Conservation (phyloP, 2,329 filamentous ascomycete genomes). For the Fusarium pseudograminearum region DNA sequence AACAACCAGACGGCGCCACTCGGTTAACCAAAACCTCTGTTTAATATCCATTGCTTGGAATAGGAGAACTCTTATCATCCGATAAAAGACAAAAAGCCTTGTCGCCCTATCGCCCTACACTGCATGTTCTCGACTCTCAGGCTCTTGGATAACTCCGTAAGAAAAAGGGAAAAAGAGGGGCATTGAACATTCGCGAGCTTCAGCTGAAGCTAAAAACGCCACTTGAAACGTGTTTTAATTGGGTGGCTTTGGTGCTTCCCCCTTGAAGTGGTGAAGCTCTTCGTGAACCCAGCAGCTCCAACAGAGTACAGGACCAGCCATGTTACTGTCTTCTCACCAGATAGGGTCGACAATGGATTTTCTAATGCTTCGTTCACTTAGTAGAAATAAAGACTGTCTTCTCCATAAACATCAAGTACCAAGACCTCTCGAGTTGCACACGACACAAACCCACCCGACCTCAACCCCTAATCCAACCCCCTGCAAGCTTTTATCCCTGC, state of each 20-base stretch:
- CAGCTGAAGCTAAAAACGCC: slow-evolving; percentile 30
- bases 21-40: neutral
- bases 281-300: neutral
- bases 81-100: neutral
- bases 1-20: slow-evolving; percentile 6
- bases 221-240: slow-evolving; percentile 27
- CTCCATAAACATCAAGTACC: neutral
- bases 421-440: neutral
- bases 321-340: neutral
- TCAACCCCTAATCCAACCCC: neutral
- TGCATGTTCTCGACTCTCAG: neutral
- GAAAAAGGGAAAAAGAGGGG: slow-evolving; percentile 19
- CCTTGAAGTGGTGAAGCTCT: neutral
- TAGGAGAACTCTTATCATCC: neutral
- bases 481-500: neutral
- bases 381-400: neutral
- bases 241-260: slow-evolving; percentile 10
- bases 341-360: too few relatives aligned
- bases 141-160: neutral
- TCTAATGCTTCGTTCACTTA: neutral
- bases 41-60: neutral
- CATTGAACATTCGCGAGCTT: neutral
- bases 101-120: neutral
- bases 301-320: neutral
- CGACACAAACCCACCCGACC: neutral